Evolutionary conservation across 169 alveolate genomes (phyloP).

Genomic region (Plasmodium blacklocki): DNA sequence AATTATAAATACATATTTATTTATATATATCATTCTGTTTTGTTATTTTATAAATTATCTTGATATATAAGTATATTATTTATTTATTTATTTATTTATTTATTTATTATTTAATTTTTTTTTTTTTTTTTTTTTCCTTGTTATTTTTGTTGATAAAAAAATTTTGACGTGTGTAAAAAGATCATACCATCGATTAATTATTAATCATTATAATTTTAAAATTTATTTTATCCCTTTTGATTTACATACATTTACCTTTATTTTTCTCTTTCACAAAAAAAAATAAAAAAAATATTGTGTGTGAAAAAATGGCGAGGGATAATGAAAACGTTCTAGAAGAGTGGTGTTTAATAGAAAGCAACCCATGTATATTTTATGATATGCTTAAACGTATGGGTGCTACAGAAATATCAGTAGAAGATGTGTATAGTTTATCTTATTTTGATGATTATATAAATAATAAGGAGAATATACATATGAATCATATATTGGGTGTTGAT

Average conservation of each 20-base stretch:
- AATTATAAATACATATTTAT: too few species aligned
- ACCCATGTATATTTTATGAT: slow-evolving; percentile 94
- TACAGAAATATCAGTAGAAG: slow-evolving; percentile 91
- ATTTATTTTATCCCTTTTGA: too few species aligned
- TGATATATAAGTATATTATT: too few species aligned
- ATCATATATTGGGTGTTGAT: slow-evolving; percentile 22
- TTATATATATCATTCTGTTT: too few species aligned
- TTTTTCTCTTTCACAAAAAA: neutral
- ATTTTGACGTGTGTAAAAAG: too few species aligned
- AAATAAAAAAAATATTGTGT: neutral
- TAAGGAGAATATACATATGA: slow-evolving; percentile 19
- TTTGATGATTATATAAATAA: slow-evolving; percentile 60
- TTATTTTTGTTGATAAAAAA: too few species aligned
- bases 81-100: too few species aligned
- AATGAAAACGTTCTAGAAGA: slow-evolving; percentile 72
- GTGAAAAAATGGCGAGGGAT: slow-evolving; percentile 11
- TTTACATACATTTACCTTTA: neutral
- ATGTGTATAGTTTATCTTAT: slow-evolving; percentile 82
- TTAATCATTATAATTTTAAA: too few species aligned
- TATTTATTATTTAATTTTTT: too few species aligned
- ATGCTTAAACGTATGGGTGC: slow-evolving; percentile 91
- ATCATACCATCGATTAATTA: too few species aligned
- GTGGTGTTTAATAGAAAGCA: slow-evolving; percentile 94
- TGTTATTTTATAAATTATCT: too few species aligned
- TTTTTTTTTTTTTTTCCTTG: too few species aligned